Evolutionary conservation across 768 basidiomycete species (phyloP).

Genomic region (Clathrus columnatus): DNA sequence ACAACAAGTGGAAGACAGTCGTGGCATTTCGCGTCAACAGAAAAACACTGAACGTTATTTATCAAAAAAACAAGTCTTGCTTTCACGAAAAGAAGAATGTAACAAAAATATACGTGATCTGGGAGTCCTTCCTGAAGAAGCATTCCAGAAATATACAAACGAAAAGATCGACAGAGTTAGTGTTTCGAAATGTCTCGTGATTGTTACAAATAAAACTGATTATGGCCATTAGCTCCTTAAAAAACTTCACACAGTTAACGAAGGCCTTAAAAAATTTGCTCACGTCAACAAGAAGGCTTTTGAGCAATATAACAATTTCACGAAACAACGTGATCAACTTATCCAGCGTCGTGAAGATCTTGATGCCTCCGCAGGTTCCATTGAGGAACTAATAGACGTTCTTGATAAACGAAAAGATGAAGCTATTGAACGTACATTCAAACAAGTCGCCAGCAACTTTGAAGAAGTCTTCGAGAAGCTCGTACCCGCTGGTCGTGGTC

Average conservation of each 20-base stretch:
- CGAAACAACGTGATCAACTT: slow-evolving; percentile 92
- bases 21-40: slow-evolving; percentile 82
- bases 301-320: slow-evolving; percentile 97
- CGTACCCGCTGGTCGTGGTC: slow-evolving; percentile 87
- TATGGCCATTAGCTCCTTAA: slow-evolving; percentile 66
- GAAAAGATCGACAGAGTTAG: slow-evolving; percentile 82
- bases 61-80: slow-evolving; percentile 82
- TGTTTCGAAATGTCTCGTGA: slow-evolving; percentile 7
- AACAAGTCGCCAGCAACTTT: slow-evolving; percentile 95
- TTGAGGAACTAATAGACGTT: slow-evolving; percentile 86
- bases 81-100: slow-evolving; percentile 83
- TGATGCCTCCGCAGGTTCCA: slow-evolving; percentile 81
- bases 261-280: slow-evolving; percentile 89
- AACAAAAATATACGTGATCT: slow-evolving; percentile 93
- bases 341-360: slow-evolving; percentile 81
- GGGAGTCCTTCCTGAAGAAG: slow-evolving; percentile 94
- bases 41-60: slow-evolving; percentile 94
- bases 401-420: slow-evolving; percentile 97
- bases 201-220: slow-evolving; percentile 10
- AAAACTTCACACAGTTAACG: slow-evolving; percentile 86
- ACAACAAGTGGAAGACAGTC: slow-evolving; percentile 79
- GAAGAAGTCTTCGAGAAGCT: slow-evolving; percentile 95
- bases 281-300: slow-evolving; percentile 99
- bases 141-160: slow-evolving; percentile 88
- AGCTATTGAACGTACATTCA: slow-evolving; percentile 96